A percentile compares a stretch with the other conserved stretches of the same genome.
Conservation (phyloP, 1,139 yeast genomes). For the Pichia sp. region DNA sequence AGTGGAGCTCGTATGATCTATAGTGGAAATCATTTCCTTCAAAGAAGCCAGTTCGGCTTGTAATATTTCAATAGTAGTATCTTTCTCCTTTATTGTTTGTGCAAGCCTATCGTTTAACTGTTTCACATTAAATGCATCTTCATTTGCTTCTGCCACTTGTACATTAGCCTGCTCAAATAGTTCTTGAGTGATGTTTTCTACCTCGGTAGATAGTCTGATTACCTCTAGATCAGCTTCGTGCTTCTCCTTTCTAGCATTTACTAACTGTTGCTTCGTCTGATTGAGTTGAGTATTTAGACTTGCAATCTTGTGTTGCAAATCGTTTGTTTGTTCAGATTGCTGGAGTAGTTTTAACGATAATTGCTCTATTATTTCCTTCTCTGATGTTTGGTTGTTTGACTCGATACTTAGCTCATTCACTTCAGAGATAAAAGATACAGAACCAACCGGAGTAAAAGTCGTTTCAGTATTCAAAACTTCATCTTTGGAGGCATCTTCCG, state of each 20-base stretch:
- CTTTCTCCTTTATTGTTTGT: constrained; percentile 67
- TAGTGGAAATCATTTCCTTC: constrained; percentile 43
- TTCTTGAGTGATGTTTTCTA: constrained; percentile 70
- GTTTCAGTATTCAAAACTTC: no score
- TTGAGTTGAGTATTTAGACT: constrained; percentile 30
- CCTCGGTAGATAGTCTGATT: constrained; percentile 50
- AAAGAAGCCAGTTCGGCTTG: constrained; percentile 66
- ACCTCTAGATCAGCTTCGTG: constrained; percentile 42
- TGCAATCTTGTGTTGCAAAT: constrained; percentile 26
- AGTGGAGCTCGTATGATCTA: not conserved
- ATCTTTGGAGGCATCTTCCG: no score
- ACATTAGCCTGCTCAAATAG: constrained; percentile 68
- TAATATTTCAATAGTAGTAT: constrained; percentile 55
- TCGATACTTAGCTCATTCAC: no score
- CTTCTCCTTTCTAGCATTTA: constrained; percentile 13
- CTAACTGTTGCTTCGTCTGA: constrained; percentile 18
- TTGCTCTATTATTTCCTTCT: constrained; percentile 15
- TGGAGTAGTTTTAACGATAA: constrained; percentile 21
- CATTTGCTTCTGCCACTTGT: constrained; percentile 67
- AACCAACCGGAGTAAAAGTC: no score
- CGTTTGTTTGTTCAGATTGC: constrained; percentile 21
- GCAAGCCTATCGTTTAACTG: constrained; percentile 45
- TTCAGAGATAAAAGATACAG: no score
- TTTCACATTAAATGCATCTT: constrained; percentile 31
- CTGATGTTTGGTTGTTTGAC: not conserved